Evolutionary conservation across 2,329 filamentous ascomycete genomes (phyloP), one percentile per base, ranked within the genome.

Genomic region (Aspergillus sp.): DNA sequence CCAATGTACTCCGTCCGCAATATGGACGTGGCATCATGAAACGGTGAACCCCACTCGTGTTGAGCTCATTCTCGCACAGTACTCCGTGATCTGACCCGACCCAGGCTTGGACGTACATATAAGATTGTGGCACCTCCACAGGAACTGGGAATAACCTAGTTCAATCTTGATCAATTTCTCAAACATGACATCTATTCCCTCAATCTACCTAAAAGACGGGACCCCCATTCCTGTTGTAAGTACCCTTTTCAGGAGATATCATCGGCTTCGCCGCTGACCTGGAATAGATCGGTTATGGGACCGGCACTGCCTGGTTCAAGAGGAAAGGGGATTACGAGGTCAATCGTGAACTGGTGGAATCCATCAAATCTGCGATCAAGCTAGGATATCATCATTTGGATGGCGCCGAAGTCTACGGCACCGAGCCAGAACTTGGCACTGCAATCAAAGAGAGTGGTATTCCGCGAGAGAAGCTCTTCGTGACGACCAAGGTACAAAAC

Each of bases 301-400:
- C 84, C 0, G 87, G 87, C 31, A 89, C 87, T 1, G 85, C 85
- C 1, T 89, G 86, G 86, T 88, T 80, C 72, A 90, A 90, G 73
- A 74, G 66, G 1, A 77, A 78, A 2, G 79, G 80, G 8, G 79
- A 77, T 50, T 78, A 69, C 11, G 64, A 79, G 51, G 77, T 86
- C 57, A 85, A 89, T 67, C 81, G 83, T 49, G 77, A 77, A 7
- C 78, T 83, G 54, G 80, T 88, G 15, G 84, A 88, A 55, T 76
- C 79, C 0, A 79, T 84, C 49, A 88, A 88, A 72, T 80, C 74
- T 6, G 86, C 87, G 3, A 84, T 88, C 60, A 79, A 80, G 51
- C 70, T 88, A 3, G 87, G 86, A 15, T 90, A 87, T 69, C 76
- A 79, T 22, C 87, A 90, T 68, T 78, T 89, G 9, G 88, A 90